These are phyloP conservation scores for Passalora sequoiae DNA, from an alignment of 2,329 filamentous ascomycete genomes.

Conservation along the genomic window DNA sequence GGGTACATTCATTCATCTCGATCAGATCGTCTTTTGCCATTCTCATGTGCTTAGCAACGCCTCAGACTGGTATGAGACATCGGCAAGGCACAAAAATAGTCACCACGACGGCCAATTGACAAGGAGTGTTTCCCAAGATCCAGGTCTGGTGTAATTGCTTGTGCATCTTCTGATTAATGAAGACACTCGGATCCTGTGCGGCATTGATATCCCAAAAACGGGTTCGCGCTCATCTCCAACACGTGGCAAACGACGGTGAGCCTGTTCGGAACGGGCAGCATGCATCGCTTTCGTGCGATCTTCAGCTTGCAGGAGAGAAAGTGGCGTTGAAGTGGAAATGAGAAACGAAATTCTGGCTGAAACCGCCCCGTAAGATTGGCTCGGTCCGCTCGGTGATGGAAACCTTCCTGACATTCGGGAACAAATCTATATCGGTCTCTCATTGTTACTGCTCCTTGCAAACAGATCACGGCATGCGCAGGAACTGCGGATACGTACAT, in stretches of 20 bases:
- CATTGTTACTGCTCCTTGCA: no score
- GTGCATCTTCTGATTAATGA: not conserved
- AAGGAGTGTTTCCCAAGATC: not conserved
- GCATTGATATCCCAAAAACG: not conserved
- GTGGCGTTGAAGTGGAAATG: conserved; percentile 2
- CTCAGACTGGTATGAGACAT: not conserved
- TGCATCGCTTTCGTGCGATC: conserved; percentile 1
- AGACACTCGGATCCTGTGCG: no score
- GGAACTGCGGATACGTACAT: not conserved
- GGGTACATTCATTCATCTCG: not conserved
- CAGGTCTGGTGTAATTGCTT: not conserved
- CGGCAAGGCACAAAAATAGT: not conserved
- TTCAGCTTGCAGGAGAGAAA: not conserved
- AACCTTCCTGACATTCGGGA: not conserved
- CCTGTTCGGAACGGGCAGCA: not conserved
- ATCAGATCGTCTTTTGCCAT: not conserved
- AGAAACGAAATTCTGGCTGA: not conserved
- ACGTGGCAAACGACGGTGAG: conserved; percentile 4
- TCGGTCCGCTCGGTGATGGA: not conserved
- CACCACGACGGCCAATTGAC: not conserved
- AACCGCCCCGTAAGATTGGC: no score
- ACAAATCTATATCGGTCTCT: no score
- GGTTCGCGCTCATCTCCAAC: not conserved
- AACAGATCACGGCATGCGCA: no score
- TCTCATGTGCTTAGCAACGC: not conserved